These are phyloP conservation scores for Erythrophleum fordii DNA, from an alignment of 306 rosid genomes.

Conservation along the genomic window DNA sequence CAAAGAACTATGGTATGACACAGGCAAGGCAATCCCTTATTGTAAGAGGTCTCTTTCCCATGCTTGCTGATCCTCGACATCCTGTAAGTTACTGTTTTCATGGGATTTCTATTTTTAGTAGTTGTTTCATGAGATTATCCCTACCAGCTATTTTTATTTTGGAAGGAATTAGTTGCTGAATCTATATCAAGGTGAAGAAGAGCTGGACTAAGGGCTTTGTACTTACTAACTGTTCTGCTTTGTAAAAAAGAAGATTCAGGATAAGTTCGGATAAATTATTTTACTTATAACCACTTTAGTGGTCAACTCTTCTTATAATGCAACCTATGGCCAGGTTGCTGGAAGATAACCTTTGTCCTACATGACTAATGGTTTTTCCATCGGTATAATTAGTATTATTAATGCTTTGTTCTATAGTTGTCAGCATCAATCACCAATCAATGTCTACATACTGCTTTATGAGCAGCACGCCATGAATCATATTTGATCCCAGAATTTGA, in stretches of 20 bases:
- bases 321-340: not conserved
- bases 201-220: conserved; percentile 6
- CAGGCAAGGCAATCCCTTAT: conserved; percentile 98
- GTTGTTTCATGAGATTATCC: conserved; percentile 33
- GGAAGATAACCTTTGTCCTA: conserved; percentile 15
- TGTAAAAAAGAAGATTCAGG: not conserved
- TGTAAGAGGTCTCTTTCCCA: conserved; percentile 95
- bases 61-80: conserved; percentile 99
- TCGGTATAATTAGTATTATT: not conserved
- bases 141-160: not conserved
- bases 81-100: conserved; percentile 67
- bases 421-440: not conserved
- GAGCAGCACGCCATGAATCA: not conserved
- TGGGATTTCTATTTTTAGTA: not conserved
- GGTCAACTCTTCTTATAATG: conserved; percentile 13
- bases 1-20: conserved; percentile 28
- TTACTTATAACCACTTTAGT: not conserved
- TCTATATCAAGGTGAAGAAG: conserved; percentile 14
- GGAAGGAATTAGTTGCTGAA: not conserved
- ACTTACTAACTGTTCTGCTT: not conserved
- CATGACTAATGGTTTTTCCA: not conserved
- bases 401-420: not conserved
- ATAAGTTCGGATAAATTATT: not conserved
- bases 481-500: not conserved
- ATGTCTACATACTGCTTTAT: conserved; percentile 4